Evolutionary conservation across 2,329 filamentous ascomycete species (phyloP).

Genomic region (Nothophaeocryptopus gaeumannii): DNA sequence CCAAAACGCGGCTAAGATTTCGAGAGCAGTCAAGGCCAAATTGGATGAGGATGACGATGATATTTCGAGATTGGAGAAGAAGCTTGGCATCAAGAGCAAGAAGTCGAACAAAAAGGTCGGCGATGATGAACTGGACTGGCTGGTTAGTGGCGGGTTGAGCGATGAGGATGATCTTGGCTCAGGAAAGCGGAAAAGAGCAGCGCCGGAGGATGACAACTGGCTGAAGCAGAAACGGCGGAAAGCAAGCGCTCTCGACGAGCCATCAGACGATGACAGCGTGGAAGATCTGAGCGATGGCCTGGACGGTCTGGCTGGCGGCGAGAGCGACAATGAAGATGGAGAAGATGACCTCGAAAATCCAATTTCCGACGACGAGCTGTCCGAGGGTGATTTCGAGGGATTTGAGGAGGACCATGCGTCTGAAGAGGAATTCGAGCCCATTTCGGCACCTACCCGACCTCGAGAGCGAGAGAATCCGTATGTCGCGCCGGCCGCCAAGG

Average conservation of each 20-base stretch:
- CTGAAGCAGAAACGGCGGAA: constrained; percentile 57
- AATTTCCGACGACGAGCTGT: constrained; percentile 36
- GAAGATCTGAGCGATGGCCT: constrained; percentile 28
- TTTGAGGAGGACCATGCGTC: constrained; percentile 36
- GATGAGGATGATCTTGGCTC: constrained; percentile 44
- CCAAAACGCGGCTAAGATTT: constrained; percentile 3
- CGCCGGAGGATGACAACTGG: constrained; percentile 60
- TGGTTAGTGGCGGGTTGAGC: constrained; percentile 59
- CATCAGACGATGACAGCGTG: constrained; percentile 17
- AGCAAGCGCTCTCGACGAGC: constrained; percentile 34
- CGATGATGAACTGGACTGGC: constrained; percentile 77
- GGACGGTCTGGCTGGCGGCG: neutral
- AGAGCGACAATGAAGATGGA: constrained; percentile 30
- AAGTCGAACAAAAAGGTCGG: constrained; percentile 69
- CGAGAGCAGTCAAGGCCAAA: constrained; percentile 43
- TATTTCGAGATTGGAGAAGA: constrained; percentile 83
- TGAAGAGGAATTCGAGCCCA: constrained; percentile 28
- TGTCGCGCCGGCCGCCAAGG: constrained; percentile 61
- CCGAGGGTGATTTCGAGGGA: constrained; percentile 29
- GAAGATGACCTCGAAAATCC: constrained; percentile 37
- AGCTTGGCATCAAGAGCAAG: constrained; percentile 75
- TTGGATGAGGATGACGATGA: constrained; percentile 81
- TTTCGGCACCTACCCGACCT: constrained; percentile 11
- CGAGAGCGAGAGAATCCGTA: constrained; percentile 80
- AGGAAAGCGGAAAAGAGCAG: constrained; percentile 52